Evolutionary conservation across 345 rosid species (phyloP).

Genomic region (Populus simonii): DNA sequence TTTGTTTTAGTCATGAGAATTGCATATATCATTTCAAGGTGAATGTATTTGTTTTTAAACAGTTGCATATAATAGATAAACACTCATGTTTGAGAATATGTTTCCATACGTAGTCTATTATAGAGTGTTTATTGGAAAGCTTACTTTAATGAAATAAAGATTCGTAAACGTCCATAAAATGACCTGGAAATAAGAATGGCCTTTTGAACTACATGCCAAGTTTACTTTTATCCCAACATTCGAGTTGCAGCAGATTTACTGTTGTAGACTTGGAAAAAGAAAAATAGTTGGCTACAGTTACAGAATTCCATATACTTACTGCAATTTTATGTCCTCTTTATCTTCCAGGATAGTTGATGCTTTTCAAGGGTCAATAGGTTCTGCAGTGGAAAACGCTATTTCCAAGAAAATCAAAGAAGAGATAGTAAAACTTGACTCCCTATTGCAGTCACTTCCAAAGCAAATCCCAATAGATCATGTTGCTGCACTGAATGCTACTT

Average conservation of each 20-base stretch:
- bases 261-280: no score
- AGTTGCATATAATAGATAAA: no score
- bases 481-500: slow-evolving; percentile 62
- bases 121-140: no score
- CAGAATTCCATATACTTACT: not conserved
- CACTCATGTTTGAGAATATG: no score
- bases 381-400: slow-evolving; percentile 51
- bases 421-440: slow-evolving; percentile 52
- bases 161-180: no score
- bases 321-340: not conserved
- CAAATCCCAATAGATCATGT: slow-evolving; percentile 37
- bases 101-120: no score
- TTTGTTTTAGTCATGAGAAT: not conserved
- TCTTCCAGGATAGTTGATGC: slow-evolving; percentile 56
- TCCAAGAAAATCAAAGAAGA: slow-evolving; percentile 50
- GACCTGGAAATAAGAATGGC: no score
- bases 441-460: slow-evolving; percentile 65
- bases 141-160: no score
- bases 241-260: no score
- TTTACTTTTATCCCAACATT: no score
- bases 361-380: slow-evolving; percentile 48
- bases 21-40: not conserved
- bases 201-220: no score
- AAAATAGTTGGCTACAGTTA: not conserved
- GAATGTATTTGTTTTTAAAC: no score